Evolutionary conservation across 1,139 yeast genomes (phyloP).

Genomic region (Candida glucosophila): DNA sequence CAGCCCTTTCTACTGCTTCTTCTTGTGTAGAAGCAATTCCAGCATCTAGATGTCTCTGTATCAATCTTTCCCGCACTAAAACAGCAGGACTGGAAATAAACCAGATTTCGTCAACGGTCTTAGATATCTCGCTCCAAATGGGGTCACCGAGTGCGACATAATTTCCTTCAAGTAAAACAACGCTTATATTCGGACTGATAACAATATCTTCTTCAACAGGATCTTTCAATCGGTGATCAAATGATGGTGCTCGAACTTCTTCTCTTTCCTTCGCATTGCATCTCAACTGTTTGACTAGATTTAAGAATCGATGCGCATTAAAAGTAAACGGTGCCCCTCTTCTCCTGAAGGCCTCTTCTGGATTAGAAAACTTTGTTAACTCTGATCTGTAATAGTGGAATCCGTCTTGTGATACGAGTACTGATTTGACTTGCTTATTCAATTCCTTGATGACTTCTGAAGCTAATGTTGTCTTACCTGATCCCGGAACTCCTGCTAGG

Average conservation of each 20-base stretch:
- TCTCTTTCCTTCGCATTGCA: conserved; percentile 12
- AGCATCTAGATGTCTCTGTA: conserved; percentile 59
- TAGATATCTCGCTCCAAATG: conserved; percentile 40
- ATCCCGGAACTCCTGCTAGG: conserved; percentile 73
- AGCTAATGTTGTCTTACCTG: conserved; percentile 73
- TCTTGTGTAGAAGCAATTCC: conserved; percentile 53
- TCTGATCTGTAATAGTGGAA: conserved; percentile 61
- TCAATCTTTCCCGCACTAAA: conserved; percentile 49
- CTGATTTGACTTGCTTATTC: conserved; percentile 10
- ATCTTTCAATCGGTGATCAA: conserved; percentile 65
- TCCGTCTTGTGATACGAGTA: conserved; percentile 60
- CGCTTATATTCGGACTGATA: conserved; percentile 33
- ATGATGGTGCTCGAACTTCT: conserved; percentile 50
- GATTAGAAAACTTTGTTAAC: conserved; percentile 42
- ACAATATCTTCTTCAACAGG: conserved; percentile 47
- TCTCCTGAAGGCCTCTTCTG: conserved; percentile 48
- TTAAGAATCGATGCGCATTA: conserved; percentile 41
- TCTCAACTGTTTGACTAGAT: conserved; percentile 14
- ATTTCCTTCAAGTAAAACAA: conserved; percentile 60
- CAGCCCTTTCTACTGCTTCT: conserved; percentile 57
- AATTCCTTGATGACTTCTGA: conserved; percentile 12
- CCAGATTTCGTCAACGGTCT: conserved; percentile 36
- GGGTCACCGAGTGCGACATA: conserved; percentile 44
- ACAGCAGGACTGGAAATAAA: conserved; percentile 35
- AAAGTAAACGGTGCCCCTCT: conserved; percentile 87